Conservation (phyloP, 257 asterid genomes). For the Mitragyna speciosa region DNA sequence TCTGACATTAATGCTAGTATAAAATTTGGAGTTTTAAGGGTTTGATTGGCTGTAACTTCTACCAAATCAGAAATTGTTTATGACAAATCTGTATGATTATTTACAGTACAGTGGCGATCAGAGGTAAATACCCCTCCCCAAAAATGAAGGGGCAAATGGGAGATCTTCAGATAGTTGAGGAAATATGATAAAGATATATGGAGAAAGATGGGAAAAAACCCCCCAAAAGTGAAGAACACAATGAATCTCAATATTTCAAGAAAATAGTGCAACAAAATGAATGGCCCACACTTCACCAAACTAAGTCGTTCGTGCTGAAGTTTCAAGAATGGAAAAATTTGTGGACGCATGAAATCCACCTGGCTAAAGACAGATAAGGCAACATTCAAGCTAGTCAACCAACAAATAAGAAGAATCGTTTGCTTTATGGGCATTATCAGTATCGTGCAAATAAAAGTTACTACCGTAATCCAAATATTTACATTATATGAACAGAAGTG, state of each 20-base stretch:
- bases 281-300: conserved; percentile 1
- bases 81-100: neutral
- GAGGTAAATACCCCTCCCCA: conserved; percentile 4
- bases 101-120: neutral
- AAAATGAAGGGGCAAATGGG: neutral
- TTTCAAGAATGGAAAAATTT: neutral
- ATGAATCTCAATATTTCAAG: neutral
- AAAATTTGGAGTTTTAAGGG: neutral
- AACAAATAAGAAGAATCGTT: neutral
- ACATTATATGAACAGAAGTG: neutral
- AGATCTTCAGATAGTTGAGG: neutral
- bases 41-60: neutral
- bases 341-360: conserved; percentile 4
- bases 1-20: neutral
- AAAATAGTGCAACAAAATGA: neutral
- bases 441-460: neutral
- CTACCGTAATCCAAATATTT: too few relatives aligned
- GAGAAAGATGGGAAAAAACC: neutral
- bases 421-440: neutral
- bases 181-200: neutral
- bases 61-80: neutral
- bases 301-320: neutral
- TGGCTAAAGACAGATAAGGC: neutral
- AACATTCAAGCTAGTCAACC: neutral
- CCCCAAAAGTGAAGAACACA: neutral